A percentile compares a stretch with the other conserved stretches of the same genome.
Conservation (phyloP, 495 filamentous ascomycete species). For the Alectoria sarmentosa region DNA sequence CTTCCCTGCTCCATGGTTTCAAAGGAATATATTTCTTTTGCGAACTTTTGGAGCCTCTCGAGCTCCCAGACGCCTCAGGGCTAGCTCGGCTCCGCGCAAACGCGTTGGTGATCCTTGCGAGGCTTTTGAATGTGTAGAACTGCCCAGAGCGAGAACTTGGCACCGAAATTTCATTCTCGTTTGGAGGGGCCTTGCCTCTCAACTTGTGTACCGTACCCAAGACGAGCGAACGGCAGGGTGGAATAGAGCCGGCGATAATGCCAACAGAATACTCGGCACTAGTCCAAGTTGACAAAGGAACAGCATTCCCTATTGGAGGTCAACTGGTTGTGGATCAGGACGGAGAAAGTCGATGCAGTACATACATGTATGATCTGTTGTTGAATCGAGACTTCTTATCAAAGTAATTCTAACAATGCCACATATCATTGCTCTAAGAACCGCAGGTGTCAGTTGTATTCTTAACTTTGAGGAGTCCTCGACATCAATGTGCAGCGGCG, state of each 20-base stretch:
- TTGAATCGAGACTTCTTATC: neutral
- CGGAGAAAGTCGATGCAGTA: slow-evolving; percentile 1
- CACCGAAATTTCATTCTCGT: neutral
- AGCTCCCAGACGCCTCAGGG: neutral
- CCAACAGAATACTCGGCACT: slow-evolving; percentile 3
- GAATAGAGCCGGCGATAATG: slow-evolving; percentile 4
- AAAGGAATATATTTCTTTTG: neutral
- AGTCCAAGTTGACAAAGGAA: neutral
- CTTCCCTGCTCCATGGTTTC: neutral
- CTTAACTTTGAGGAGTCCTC: slow-evolving; percentile 1
- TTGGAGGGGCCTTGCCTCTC: neutral
- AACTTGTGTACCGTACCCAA: neutral
- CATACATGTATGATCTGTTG: slow-evolving; percentile 4
- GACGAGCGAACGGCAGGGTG: neutral
- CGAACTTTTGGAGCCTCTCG: neutral
- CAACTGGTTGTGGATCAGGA: neutral
- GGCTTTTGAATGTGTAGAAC: neutral
- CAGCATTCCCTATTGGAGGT: neutral
- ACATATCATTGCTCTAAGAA: slow-evolving; percentile 5
- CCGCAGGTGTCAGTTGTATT: neutral
- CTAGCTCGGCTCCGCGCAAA: neutral
- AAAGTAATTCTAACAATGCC: slow-evolving; percentile 2
- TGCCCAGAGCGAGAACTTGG: neutral
- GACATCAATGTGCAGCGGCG: neutral
- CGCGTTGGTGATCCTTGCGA: neutral